A percentile compares a stretch with the other conserved stretches of the same genome.
Conservation (phyloP, 441 rosid species). For the Populus tomentosa region DNA sequence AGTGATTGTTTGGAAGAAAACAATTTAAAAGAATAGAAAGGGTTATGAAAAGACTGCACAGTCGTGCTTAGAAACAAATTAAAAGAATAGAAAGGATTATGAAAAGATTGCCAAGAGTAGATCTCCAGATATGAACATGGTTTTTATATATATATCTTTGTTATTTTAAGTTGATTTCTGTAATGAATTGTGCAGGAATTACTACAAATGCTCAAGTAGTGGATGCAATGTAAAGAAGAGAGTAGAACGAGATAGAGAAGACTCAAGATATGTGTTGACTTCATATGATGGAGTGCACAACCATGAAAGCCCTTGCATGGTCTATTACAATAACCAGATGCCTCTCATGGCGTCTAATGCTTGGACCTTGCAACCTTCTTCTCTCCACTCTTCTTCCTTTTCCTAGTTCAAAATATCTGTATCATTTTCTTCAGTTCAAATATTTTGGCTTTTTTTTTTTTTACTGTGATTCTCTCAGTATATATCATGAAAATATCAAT, state of each 20-base stretch:
- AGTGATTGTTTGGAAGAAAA: too few relatives aligned
- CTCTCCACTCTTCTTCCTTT: conserved; percentile 24
- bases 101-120: too few relatives aligned
- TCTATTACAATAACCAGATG: conserved; percentile 33
- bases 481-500: too few relatives aligned
- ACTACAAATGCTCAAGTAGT: conserved; percentile 62
- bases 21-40: too few relatives aligned
- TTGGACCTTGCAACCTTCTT: conserved; percentile 26
- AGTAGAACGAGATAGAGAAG: conserved; percentile 66
- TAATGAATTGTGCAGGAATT: conserved; percentile 42
- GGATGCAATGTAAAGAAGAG: conserved; percentile 78
- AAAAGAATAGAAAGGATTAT: too few relatives aligned
- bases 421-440: background rate
- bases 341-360: conserved; percentile 14
- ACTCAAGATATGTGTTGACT: conserved; percentile 57
- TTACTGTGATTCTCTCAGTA: too few relatives aligned
- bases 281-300: conserved; percentile 72
- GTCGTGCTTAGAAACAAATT: too few relatives aligned
- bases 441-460: too few relatives aligned
- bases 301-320: conserved; percentile 50
- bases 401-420: background rate
- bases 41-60: too few relatives aligned
- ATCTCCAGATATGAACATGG: too few relatives aligned
- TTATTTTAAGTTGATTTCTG: background rate
- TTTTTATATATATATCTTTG: too few relatives aligned